A percentile compares a stretch with the other conserved stretches of the same genome.
These are phyloP conservation scores for Cyberlindnera saturnus DNA, from an alignment of 805 yeast genomes.

Conservation along the genomic window DNA sequence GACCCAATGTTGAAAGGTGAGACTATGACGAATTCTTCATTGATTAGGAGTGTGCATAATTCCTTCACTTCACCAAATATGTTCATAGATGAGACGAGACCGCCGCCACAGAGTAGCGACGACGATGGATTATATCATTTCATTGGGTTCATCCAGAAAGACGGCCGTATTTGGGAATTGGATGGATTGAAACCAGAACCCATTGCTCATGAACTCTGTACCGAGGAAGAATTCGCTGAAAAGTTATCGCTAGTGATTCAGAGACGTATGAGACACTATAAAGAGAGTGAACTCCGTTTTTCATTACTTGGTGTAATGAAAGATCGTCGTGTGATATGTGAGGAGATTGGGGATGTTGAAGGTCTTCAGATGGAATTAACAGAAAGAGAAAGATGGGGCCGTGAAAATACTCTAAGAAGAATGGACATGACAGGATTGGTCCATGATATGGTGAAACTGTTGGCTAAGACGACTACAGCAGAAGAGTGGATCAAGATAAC, in stretches of 20 bases:
- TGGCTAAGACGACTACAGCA: slow-evolving; percentile 31
- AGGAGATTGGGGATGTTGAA: slow-evolving; percentile 34
- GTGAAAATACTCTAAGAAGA: slow-evolving; percentile 49
- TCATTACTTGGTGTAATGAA: slow-evolving; percentile 48
- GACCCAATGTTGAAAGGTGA: slow-evolving; percentile 58
- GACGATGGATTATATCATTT: slow-evolving; percentile 56
- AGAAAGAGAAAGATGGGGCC: slow-evolving; percentile 46
- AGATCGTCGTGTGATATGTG: slow-evolving; percentile 37
- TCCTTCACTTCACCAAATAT: slow-evolving; percentile 53
- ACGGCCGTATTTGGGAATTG: slow-evolving; percentile 48
- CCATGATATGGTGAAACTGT: slow-evolving; percentile 37
- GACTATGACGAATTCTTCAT: slow-evolving; percentile 51
- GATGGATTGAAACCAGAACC: slow-evolving; percentile 58
- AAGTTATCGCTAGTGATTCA: slow-evolving; percentile 40
- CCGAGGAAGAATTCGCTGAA: slow-evolving; percentile 35
- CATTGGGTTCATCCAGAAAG: slow-evolving; percentile 41
- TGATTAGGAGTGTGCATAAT: slow-evolving; percentile 51
- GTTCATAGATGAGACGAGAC: slow-evolving; percentile 36
- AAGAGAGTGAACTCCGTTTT: slow-evolving; percentile 46
- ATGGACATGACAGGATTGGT: slow-evolving; percentile 49
- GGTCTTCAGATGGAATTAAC: slow-evolving; percentile 33
- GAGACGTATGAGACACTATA: slow-evolving; percentile 40
- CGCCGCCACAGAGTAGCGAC: slow-evolving; percentile 24
- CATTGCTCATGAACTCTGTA: slow-evolving; percentile 44
- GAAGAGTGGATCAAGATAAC: slow-evolving; percentile 32